Evolutionary conservation across 306 rosid genomes (phyloP).

Genomic region (Trifolium pratense): DNA sequence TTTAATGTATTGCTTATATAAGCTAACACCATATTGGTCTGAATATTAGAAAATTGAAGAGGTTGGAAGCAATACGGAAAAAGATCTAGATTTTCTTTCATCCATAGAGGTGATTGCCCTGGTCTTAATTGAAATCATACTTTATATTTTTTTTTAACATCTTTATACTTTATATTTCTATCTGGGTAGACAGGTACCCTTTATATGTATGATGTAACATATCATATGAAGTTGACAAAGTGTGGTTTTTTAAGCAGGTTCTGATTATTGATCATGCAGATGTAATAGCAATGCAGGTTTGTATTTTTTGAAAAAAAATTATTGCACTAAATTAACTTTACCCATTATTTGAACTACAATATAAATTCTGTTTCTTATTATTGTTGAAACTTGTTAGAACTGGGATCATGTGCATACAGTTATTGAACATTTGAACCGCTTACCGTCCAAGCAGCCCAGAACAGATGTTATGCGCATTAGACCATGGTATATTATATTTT

Average conservation of each 20-base stretch:
- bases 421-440: constrained; percentile 69
- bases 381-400: constrained; percentile 56
- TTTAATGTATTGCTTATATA: constrained; percentile 10
- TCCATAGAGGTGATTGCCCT: constrained; percentile 79
- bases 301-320: constrained; percentile 29
- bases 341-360: constrained; percentile 28
- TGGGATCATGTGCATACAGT: constrained; percentile 79
- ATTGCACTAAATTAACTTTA: constrained; percentile 34
- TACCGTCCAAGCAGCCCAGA: constrained; percentile 79
- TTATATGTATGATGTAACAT: background rate
- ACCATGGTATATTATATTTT: constrained; percentile 61
- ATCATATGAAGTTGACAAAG: constrained; percentile 32
- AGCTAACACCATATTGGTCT: constrained; percentile 38
- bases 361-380: constrained; percentile 26
- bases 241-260: constrained; percentile 61
- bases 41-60: constrained; percentile 78
- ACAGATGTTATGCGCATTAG: constrained; percentile 90
- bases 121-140: constrained; percentile 22
- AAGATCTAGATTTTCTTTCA: constrained; percentile 91
- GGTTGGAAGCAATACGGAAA: constrained; percentile 67
- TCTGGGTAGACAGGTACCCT: constrained; percentile 6
- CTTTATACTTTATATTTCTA: constrained; percentile 19
- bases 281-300: constrained; percentile 92
- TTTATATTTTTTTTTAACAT: background rate
- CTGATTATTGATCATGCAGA: constrained; percentile 91